Base-by-base conservation (phyloP, 108 stramenopile genomes). In the Fragilaria radians region DNA sequence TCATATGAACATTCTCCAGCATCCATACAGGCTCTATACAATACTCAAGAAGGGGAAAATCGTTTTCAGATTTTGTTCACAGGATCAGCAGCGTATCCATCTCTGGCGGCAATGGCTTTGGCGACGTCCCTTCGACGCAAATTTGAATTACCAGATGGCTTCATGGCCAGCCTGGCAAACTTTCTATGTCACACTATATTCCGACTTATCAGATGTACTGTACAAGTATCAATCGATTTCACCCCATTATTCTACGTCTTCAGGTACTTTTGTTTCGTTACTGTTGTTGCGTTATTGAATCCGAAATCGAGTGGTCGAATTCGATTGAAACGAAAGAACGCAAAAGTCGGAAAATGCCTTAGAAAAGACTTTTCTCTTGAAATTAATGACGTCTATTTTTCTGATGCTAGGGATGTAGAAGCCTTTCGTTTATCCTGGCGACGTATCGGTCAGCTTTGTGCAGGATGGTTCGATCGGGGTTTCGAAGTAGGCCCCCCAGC, bases 331-430 rank as follows among this genome's bases (percentile, higher is more conserved):
- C 30, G 34, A 19, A 59, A 57, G 26, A 19, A 52, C 52, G 24
- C 9, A 11, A 14, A 30, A 19, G 14, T 9, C 47, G 52, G 27
- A 17, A 25, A 48, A 11, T 47, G 30, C 1, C 55, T 48, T 28
- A 57, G 77, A 30, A 60, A 67, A 32, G 68, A 82, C 17, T 63
- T 74, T 51, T 32, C 62, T 24, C 46, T 85, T 19, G 25, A 67
- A 27, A 62, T 80, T 27, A 66, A 82, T 61, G 76, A 77, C 7
- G 72, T 63, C 23, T 88, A 88, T 61, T 60, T 84, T 14, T 54
- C 69, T 7, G 66, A 84, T 56, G 49, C 69, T 4, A 54, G 59
- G 19, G 57, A 59, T 59, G 22, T 59, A n/a, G 36, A 46, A 5
- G 57, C 57, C 36, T 59, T 25, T 21, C 3, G 42, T 23, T 23